Base-by-base conservation (phyloP, 2,329 filamentous ascomycete species). In the Botryotinia globosa region DNA sequence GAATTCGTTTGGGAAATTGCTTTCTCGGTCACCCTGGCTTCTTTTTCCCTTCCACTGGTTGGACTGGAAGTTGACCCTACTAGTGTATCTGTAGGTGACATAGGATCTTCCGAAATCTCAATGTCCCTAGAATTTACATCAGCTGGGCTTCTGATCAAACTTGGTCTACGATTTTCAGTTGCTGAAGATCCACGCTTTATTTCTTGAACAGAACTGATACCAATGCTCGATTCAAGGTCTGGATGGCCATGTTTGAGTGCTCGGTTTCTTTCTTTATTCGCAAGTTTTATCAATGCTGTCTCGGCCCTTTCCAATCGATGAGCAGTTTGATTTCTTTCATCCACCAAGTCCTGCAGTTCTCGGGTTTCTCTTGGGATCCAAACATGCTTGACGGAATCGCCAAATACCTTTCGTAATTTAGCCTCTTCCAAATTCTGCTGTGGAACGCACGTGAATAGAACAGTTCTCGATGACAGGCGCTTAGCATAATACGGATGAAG, bases 361-460 rank as follows among this genome's bases (percentile, higher is more conserved):
- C 86, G 85, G 9, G 85, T 86, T 74, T 90, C 87, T 5, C 86
- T 88, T 2, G 86, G 85, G 42, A 91, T 83, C 90, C 90, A 92
- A 37, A 91, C 82, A 75, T 88, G 88, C 77, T 89, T 88, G 32
- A 91, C 87, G 72, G 87, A 85, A 34, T 87, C 82, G 22, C 89
- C 89, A 75, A 91, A 90, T 79, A 90, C 87, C 37, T 82, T 82
- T 14, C 86, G 84, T 70, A 91, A 83, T 78, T 87, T 90, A 62
- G 82, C 81, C 78, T 89, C 85, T 74, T 88, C 84, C 59, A 90
- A 83, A 73, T 89, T 89, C 29, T 88, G 85, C 63, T 85, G 80
- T 0, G 90, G 89, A n/a, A 91, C 88, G 2, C 88, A 87, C 3
- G 89, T 88, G 80, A 91, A 92, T 7, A 92, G 84, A 3, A 92